Percentiles rank a stretch among this genome's conserved stretches.
phyloP scores from a whole-genome alignment of 2,329 filamentous ascomycete species.

The Dactylellina sp. region DNA sequence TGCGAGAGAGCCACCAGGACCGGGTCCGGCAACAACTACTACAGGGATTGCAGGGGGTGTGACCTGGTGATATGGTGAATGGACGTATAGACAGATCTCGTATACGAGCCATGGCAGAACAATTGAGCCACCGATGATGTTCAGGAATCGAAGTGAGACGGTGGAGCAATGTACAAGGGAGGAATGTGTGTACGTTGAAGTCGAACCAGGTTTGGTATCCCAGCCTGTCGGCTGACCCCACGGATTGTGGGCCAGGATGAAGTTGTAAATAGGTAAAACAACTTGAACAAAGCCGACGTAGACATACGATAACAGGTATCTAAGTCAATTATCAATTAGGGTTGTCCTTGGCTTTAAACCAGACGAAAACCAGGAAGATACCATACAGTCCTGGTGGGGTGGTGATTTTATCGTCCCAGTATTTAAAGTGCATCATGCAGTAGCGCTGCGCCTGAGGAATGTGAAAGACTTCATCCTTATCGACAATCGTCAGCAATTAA shows the following conservation, averaged over 20 bases:
- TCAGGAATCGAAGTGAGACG: constrained; percentile 58
- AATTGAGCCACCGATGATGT: constrained; percentile 59
- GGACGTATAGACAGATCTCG: constrained; percentile 57
- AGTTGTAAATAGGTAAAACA: constrained; percentile 51
- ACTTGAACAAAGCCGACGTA: constrained; percentile 61
- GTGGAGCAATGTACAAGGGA: constrained; percentile 57
- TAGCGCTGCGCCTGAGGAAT: constrained; percentile 91
- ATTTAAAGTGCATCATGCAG: constrained; percentile 76
- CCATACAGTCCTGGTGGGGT: constrained; percentile 87
- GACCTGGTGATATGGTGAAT: constrained; percentile 56
- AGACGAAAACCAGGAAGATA: background rate
- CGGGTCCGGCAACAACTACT: constrained; percentile 45
- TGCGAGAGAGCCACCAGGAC: constrained; percentile 48
- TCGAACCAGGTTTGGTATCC: constrained; percentile 41
- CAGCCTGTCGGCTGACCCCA: constrained; percentile 26
- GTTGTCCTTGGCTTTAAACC: background rate
- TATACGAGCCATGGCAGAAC: constrained; percentile 58
- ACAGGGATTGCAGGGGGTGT: constrained; percentile 50
- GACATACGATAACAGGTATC: constrained; percentile 65
- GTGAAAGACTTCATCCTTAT: constrained; percentile 86
- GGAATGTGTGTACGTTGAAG: constrained; percentile 35
- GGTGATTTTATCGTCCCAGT: constrained; percentile 98
- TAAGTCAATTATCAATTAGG: constrained; percentile 51
- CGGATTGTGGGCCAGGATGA: constrained; percentile 28
- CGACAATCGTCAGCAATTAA: constrained; percentile 36